Base-by-base conservation (phyloP, 352 stramenopile species). In the Phytophthora macrochlamydospora region DNA sequence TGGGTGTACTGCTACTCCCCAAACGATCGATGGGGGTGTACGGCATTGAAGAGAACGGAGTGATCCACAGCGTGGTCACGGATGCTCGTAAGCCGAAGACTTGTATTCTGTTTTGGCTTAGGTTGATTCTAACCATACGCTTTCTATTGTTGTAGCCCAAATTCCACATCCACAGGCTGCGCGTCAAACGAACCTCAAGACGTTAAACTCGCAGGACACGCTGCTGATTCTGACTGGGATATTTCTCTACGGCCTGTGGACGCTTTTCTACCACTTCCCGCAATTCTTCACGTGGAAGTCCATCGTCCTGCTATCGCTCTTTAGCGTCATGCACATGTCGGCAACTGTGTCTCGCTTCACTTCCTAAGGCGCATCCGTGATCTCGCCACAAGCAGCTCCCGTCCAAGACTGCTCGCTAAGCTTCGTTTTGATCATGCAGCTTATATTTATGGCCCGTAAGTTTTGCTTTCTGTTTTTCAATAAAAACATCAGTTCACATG, bases 271-370 rank as follows among this genome's bases (percentile, higher is more conserved):
- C 62, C 79, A 94, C 67, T 90, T 87, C 58, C 85, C 85, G 32
- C 78, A 94, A 50, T 71, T 91, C 3, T 92, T 92, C 51, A 83
- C 83, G 32, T 92, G 83, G 85, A 92, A 89, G 59, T 78, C 82
- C 31, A 78, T 87, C 55, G 51, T 86, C n/a, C n/a, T 94, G 65
- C 70, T 94, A 28, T 69, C 76, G 18, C 30, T 85, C 29, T 78
- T 94, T 53, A 94, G 80, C 18, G 67, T 72, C 37, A 64, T 77
- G 59, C 83, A 94, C 70, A 65, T 92, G 45, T 90, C 80, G 32
- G 79, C 80, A 12, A 57, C 72, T 1, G 72, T 90, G 14, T 86
- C 81, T 33, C 71, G 80, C 38, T 75, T 92, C 56, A 75, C 78
- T n/a, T 65, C 56, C 1, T 77, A 30, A 76, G 61, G 50, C 40